Percentiles rank a stretch among this genome's conserved stretches.
Evolutionary conservation across 2,329 filamentous ascomycete genomes (phyloP).

Genomic region (Calonectria fujianensis): DNA sequence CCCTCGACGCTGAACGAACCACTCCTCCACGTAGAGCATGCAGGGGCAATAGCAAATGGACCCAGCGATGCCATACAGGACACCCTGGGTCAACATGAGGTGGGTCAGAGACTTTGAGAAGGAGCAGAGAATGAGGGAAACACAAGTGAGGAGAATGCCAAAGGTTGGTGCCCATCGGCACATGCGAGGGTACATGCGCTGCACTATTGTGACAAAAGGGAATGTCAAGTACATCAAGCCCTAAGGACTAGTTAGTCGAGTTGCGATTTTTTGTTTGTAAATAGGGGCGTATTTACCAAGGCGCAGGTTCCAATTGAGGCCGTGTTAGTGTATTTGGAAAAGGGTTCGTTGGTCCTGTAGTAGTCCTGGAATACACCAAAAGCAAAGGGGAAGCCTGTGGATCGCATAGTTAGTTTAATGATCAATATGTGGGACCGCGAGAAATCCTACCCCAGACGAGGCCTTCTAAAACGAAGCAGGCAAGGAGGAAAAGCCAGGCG

Average conservation of each 20-base stretch:
- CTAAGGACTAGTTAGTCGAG: slow-evolving; percentile 13
- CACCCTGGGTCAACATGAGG: slow-evolving; percentile 74
- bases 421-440: too few relatives aligned
- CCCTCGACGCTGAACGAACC: slow-evolving; percentile 64
- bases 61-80: slow-evolving; percentile 74
- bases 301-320: slow-evolving; percentile 77
- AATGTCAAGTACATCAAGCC: slow-evolving; percentile 64
- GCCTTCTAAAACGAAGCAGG: slow-evolving; percentile 50
- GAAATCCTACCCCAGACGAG: slow-evolving; percentile 42
- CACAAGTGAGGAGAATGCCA: slow-evolving; percentile 66
- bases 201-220: slow-evolving; percentile 66
- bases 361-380: slow-evolving; percentile 81
- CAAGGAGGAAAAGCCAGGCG: slow-evolving; percentile 58
- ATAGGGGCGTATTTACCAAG: slow-evolving; percentile 62
- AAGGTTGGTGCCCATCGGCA: slow-evolving; percentile 62
- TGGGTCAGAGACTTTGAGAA: slow-evolving; percentile 68
- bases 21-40: slow-evolving; percentile 74
- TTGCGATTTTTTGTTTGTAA: too few relatives aligned
- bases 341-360: slow-evolving; percentile 75
- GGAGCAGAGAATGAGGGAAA: slow-evolving; percentile 68
- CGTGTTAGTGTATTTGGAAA: slow-evolving; percentile 69
- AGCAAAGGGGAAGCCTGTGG: slow-evolving; percentile 76
- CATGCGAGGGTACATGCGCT: slow-evolving; percentile 62
- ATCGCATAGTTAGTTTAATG: not conserved
- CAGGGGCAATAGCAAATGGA: slow-evolving; percentile 71